phyloP scores from a whole-genome alignment of 176 grass and related monocot species.

The Musa itinerans region DNA sequence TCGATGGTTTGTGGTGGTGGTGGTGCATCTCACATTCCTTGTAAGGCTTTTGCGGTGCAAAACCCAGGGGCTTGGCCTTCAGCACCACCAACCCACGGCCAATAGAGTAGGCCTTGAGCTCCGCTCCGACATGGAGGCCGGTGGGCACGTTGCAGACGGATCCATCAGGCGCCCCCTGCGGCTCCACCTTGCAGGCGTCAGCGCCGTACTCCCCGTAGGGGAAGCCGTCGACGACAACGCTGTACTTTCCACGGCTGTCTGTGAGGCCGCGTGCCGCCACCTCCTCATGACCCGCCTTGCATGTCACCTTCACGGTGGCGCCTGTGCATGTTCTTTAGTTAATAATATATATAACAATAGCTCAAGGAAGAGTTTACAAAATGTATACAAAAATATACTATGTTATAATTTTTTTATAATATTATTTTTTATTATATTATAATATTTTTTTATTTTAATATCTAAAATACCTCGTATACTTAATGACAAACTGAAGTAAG shows the following conservation, averaged over 20 bases:
- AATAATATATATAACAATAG: background rate
- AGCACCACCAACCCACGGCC: constrained; percentile 46
- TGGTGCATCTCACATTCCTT: constrained; percentile 35
- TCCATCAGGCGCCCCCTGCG: constrained; percentile 55
- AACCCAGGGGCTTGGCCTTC: constrained; percentile 49
- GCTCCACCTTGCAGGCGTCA: constrained; percentile 59
- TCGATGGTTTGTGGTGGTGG: background rate
- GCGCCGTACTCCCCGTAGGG: constrained; percentile 19
- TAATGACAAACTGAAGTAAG: too few relatives aligned
- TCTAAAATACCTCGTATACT: too few relatives aligned
- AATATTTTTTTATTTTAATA: too few relatives aligned
- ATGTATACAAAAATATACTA: background rate
- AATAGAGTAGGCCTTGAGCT: constrained; percentile 34
- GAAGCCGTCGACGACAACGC: constrained; percentile 37
- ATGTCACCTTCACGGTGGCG: constrained; percentile 70
- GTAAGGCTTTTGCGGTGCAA: constrained; percentile 42
- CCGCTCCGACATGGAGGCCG: constrained; percentile 28
- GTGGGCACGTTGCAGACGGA: constrained; percentile 54
- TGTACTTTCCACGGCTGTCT: constrained; percentile 46
- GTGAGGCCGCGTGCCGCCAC: constrained; percentile 56
- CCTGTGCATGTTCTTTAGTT: constrained; percentile 24
- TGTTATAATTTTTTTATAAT: background rate
- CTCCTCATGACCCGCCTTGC: constrained; percentile 40
- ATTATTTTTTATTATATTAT: too few relatives aligned
- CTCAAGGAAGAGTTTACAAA: constrained; percentile 6